phyloP scores from a whole-genome alignment of 2,329 filamentous ascomycete species.

The Epichloe gansuensis region DNA sequence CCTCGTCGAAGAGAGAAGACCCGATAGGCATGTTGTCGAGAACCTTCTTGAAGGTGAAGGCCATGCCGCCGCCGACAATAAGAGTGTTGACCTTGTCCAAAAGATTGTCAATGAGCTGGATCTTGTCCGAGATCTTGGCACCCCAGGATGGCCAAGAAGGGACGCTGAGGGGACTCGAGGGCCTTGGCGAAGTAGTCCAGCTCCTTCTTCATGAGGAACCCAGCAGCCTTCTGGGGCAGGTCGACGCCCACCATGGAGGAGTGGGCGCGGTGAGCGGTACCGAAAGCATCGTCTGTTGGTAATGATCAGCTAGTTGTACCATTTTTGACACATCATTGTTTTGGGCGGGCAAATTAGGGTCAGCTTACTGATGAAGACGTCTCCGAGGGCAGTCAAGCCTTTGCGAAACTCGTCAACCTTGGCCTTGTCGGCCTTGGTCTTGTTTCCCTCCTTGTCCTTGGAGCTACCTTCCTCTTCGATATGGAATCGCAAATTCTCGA shows the following conservation, averaged over 20 bases:
- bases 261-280: conserved; percentile 95
- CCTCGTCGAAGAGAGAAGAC: conserved; percentile 84
- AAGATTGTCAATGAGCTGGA: conserved; percentile 97
- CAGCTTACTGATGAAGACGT: conserved; percentile 84
- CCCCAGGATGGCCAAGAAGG: conserved; percentile 98
- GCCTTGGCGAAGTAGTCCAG: conserved; percentile 98
- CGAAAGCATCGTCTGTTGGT: conserved; percentile 79
- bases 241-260: conserved; percentile 98
- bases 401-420: conserved; percentile 91
- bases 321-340: not conserved
- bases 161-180: conserved; percentile 82
- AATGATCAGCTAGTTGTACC: conserved; percentile 11
- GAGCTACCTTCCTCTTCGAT: conserved; percentile 93
- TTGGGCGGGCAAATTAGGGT: not conserved
- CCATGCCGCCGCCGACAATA: conserved; percentile 95
- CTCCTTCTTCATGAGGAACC: conserved; percentile 99
- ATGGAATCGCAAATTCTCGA: conserved; percentile 98
- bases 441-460: conserved; percentile 91
- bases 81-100: conserved; percentile 96
- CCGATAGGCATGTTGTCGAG: conserved; percentile 83
- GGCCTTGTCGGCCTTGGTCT: conserved; percentile 92
- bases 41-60: conserved; percentile 99
- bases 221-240: conserved; percentile 90
- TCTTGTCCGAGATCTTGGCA: conserved; percentile 99
- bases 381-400: conserved; percentile 84